These are phyloP conservation scores for Camellia oleifera DNA, from an alignment of 179 eudicot species.

Conservation along the genomic window DNA sequence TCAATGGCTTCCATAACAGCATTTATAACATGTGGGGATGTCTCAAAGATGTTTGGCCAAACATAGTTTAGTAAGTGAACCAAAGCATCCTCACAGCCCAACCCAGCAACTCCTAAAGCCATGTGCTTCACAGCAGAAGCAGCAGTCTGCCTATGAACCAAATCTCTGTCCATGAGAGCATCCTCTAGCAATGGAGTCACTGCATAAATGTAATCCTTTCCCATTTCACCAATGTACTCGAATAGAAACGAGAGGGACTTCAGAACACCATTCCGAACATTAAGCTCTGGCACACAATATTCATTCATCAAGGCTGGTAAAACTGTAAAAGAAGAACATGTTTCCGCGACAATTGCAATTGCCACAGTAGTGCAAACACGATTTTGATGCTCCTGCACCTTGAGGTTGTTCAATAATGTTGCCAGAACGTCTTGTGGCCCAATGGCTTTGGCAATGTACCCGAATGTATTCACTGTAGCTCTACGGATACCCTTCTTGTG, in stretches of 20 bases:
- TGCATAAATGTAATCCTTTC: constrained; percentile 89
- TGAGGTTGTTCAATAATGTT: constrained; percentile 76
- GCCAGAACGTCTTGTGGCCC: constrained; percentile 95
- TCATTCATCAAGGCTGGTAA: constrained; percentile 93
- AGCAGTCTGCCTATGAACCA: constrained; percentile 90
- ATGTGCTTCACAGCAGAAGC: constrained; percentile 95
- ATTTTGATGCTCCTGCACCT: constrained; percentile 92
- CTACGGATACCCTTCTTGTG: constrained; percentile 93
- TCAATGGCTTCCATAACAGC: constrained; percentile 80
- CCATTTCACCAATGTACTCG: constrained; percentile 96
- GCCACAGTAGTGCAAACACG: constrained; percentile 98
- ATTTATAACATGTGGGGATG: constrained; percentile 85
- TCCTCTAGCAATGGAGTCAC: constrained; percentile 91
- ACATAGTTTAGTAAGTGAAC: constrained; percentile 76
- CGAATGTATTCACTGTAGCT: constrained; percentile 92
- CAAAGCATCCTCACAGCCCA: constrained; percentile 91
- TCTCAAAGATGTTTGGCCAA: constrained; percentile 94
- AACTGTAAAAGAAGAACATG: constrained; percentile 91
- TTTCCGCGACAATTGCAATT: constrained; percentile 92
- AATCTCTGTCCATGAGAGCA: constrained; percentile 87
- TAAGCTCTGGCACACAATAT: constrained; percentile 94
- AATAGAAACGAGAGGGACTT: constrained; percentile 85
- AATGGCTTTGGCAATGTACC: constrained; percentile 92
- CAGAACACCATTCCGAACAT: constrained; percentile 88
- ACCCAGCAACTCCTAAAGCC: constrained; percentile 90